Evolutionary conservation across 495 filamentous ascomycete species (phyloP), one percentile per base, ranked within the genome.

Genomic region (Cercophora sp.): DNA sequence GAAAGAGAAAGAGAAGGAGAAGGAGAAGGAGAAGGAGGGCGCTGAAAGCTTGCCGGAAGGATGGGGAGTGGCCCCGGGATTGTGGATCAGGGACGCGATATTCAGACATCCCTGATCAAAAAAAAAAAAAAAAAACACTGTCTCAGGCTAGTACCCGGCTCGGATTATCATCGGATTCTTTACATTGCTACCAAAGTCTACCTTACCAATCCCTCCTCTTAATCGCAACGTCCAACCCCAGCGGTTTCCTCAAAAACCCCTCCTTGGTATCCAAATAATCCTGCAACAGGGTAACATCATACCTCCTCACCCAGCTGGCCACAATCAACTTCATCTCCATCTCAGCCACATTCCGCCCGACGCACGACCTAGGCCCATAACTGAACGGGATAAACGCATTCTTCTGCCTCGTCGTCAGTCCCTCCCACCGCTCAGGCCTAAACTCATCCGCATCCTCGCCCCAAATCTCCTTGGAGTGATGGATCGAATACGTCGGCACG

Each of bases 301-400:
- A 96, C 48, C 86, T 67, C 23, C 82, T 67, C 65, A 86, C 88
- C 63, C 91, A 86, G 13, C 87, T 89, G 2, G 79, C 79, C 32
- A 83, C 84, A 51, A 94, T 93, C 42, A 91, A 76, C 55, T 85
- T 83, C 70, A 96, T 74, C 66, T 95, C 91, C 89, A 96, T 94
- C 78, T 95, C 91, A 0, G 91, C 91, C 16, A 96, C 86, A 64
- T 91, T 93, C 41, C 88, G 68, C 0, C 90, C 90, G 13, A 96
- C 88, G 56, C 90, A 96, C 4, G 85, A 79, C 15, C 90, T 69
- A 1, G 91, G 89, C 0, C 91, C 91, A 42, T 87, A 79, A 53
- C 80, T 85, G 66, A 96, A 96, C 0, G 91, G 91, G 44, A 96
- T 79, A 56, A 96, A 96, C 0, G 85, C 85, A 15, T 77, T 77